phyloP scores from a whole-genome alignment of 2,329 filamentous ascomycete genomes.

The Fusarium succisae region DNA sequence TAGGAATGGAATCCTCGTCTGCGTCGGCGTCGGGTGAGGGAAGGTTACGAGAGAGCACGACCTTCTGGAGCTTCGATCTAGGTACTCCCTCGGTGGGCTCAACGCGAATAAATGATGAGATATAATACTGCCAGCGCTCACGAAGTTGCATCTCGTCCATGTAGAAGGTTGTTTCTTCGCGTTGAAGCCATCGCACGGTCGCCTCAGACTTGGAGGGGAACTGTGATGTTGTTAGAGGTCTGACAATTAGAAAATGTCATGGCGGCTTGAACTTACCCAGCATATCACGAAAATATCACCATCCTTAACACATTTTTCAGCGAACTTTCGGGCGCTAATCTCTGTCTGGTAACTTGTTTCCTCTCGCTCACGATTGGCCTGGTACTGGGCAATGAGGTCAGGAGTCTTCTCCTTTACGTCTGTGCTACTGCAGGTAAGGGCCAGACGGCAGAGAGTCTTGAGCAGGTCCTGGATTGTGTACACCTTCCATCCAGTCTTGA shows the following conservation, averaged over 20 bases:
- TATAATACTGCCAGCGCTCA: slow-evolving; percentile 93
- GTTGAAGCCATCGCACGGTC: slow-evolving; percentile 75
- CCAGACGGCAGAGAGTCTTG: slow-evolving; percentile 81
- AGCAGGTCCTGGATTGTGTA: slow-evolving; percentile 94
- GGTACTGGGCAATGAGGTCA: slow-evolving; percentile 88
- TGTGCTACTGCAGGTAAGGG: slow-evolving; percentile 81
- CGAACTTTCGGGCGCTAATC: slow-evolving; percentile 88
- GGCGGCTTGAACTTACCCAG: slow-evolving; percentile 73
- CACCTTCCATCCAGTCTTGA: slow-evolving; percentile 89
- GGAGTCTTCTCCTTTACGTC: slow-evolving; percentile 94
- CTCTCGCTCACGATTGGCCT: slow-evolving; percentile 80
- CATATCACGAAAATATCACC: slow-evolving; percentile 89
- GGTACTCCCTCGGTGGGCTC: slow-evolving; percentile 86
- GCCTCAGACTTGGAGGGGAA: slow-evolving; percentile 74
- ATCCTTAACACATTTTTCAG: slow-evolving; percentile 92
- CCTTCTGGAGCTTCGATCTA: slow-evolving; percentile 71
- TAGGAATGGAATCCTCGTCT: slow-evolving; percentile 70
- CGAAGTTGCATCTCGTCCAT: slow-evolving; percentile 87
- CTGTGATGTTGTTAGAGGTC: slow-evolving; percentile 56
- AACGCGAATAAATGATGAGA: slow-evolving; percentile 87
- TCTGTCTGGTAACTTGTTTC: slow-evolving; percentile 91
- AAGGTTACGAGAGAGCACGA: slow-evolving; percentile 76
- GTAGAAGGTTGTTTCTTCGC: slow-evolving; percentile 81
- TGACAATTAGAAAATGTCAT: neutral
- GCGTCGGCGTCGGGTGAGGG: slow-evolving; percentile 69